These are phyloP conservation scores for Cadophora luteo-olivacea DNA, from an alignment of 2,329 filamentous ascomycete species.

Conservation along the genomic window DNA sequence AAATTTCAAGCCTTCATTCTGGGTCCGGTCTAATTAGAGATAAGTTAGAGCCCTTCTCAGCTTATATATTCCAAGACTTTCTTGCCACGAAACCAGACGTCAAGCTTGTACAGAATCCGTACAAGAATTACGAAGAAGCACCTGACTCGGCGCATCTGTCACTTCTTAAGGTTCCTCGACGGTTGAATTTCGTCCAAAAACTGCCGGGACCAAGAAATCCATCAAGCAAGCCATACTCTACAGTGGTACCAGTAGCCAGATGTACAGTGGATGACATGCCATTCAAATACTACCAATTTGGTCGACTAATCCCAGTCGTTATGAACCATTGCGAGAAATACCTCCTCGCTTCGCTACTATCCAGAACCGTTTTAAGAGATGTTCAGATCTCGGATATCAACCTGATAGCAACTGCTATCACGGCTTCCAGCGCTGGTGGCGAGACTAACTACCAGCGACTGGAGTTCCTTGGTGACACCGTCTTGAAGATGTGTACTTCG, in stretches of 20 bases:
- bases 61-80: slow-evolving; percentile 48
- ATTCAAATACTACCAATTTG: slow-evolving; percentile 50
- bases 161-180: slow-evolving; percentile 57
- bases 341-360: slow-evolving; percentile 67
- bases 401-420: slow-evolving; percentile 73
- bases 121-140: slow-evolving; percentile 47
- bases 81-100: slow-evolving; percentile 53
- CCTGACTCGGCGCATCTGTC: slow-evolving; percentile 55
- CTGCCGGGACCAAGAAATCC: slow-evolving; percentile 8
- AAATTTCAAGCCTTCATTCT: not conserved
- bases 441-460: slow-evolving; percentile 78
- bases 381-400: slow-evolving; percentile 60
- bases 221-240: slow-evolving; percentile 49
- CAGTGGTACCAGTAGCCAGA: slow-evolving; percentile 53
- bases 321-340: slow-evolving; percentile 71
- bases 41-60: slow-evolving; percentile 30
- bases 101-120: slow-evolving; percentile 49
- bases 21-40: slow-evolving; percentile 36
- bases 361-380: slow-evolving; percentile 57
- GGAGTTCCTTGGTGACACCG: slow-evolving; percentile 85
- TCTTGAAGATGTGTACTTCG: slow-evolving; percentile 78
- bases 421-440: slow-evolving; percentile 65
- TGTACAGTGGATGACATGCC: slow-evolving; percentile 59
- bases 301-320: slow-evolving; percentile 74
- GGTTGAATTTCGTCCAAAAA: slow-evolving; percentile 64